Evolutionary conservation across 2,329 filamentous ascomycete genomes (phyloP).

Genomic region (Samsoniella hepiali): DNA sequence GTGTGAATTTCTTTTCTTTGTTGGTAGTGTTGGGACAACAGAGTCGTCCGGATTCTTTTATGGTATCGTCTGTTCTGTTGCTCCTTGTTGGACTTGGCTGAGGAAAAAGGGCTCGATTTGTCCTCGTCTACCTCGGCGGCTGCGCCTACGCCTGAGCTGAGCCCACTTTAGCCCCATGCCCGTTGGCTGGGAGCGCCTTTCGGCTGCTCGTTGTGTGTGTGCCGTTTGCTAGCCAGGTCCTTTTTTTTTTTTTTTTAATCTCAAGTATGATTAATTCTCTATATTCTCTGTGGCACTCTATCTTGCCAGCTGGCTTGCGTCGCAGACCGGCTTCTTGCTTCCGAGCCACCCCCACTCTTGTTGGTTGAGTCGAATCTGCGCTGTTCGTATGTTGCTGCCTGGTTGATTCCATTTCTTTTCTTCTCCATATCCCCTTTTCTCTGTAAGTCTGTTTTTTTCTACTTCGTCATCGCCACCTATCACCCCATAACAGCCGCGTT

Average conservation of each 20-base stretch:
- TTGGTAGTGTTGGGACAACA: background rate
- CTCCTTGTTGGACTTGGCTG: background rate
- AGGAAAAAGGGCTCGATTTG: background rate
- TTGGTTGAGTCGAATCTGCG: conserved; percentile 10
- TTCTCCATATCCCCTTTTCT: background rate
- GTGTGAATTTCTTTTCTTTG: background rate
- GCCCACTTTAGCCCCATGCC: conserved; percentile 1
- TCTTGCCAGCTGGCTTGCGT: conserved; percentile 11
- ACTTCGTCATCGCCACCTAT: background rate
- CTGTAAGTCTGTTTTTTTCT: background rate
- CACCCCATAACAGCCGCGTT: background rate
- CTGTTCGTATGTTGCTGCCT: background rate
- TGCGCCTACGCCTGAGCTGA: conserved; percentile 4
- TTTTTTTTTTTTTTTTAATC: background rate
- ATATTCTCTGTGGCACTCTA: background rate
- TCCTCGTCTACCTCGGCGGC: background rate
- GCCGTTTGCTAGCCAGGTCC: background rate
- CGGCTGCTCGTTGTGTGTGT: background rate
- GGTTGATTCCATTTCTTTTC: background rate
- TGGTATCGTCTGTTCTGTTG: background rate
- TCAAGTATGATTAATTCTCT: background rate
- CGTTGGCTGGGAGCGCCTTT: background rate
- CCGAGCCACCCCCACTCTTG: conserved; percentile 6
- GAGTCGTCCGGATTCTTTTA: background rate
- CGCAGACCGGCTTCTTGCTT: conserved; percentile 6